Evolutionary conservation across 768 basidiomycete species (phyloP).

Genomic region (Macrolepiota albuminosa): DNA sequence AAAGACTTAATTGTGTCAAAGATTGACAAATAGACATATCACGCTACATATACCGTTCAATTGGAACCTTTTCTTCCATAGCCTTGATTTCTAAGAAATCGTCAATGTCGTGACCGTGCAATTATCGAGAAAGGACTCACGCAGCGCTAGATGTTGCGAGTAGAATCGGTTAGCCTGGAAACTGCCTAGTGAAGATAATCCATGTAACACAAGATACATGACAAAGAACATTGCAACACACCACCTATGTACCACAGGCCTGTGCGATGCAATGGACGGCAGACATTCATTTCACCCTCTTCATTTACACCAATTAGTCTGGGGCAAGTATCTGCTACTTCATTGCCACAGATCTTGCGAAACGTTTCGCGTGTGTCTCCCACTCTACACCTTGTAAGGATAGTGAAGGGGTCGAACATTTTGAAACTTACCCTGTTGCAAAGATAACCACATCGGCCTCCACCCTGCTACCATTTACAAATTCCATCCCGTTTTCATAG

Average conservation of each 20-base stretch:
- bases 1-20: too few relatives aligned
- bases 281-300: background rate
- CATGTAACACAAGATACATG: background rate
- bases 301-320: background rate
- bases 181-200: background rate
- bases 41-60: background rate
- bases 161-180: background rate
- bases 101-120: background rate
- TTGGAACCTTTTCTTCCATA: background rate
- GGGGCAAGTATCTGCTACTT: background rate
- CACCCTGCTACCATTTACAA: background rate
- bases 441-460: background rate
- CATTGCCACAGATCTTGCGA: background rate
- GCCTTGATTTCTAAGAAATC: background rate
- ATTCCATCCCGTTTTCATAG: background rate
- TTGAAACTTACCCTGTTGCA: background rate
- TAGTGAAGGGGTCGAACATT: background rate
- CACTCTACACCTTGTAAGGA: background rate
- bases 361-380: background rate
- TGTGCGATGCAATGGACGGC: background rate
- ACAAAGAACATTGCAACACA: background rate
- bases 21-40: too few relatives aligned
- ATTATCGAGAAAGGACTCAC: background rate
- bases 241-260: background rate
- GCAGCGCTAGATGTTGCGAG: background rate